Percentiles rank a stretch among this genome's conserved stretches.
Conservation (phyloP, 2,329 filamentous ascomycete genomes). For the Penicillium sp. region DNA sequence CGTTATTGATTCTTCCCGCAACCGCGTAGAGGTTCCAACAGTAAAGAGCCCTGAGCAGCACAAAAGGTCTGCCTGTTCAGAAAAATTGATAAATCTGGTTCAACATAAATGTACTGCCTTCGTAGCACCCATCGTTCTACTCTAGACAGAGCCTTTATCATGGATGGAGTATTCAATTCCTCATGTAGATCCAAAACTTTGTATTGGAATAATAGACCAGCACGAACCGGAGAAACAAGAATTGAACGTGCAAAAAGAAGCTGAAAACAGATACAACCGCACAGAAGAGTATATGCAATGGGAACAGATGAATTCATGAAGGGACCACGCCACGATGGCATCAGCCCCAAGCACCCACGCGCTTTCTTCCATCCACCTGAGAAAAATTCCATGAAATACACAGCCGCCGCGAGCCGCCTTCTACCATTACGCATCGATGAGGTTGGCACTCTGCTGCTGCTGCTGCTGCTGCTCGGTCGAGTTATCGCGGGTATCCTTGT, state of each 20-base stretch:
- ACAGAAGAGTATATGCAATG: conserved; percentile 28
- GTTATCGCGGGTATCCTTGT: conserved; percentile 53
- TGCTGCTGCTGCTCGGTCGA: conserved; percentile 27
- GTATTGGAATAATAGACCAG: conserved; percentile 13
- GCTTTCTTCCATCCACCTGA: conserved; percentile 3
- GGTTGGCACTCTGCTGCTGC: conserved; percentile 31
- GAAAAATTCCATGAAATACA: neutral
- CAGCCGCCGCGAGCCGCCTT: neutral
- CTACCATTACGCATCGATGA: conserved; percentile 45
- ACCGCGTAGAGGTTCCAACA: no score
- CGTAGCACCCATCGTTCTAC: no score
- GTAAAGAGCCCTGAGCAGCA: no score
- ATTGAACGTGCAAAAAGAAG: conserved; percentile 14
- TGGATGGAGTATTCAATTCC: neutral
- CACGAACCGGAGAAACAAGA: conserved; percentile 9
- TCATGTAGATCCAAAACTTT: conserved; percentile 6
- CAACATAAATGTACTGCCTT: no score
- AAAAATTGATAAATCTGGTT: no score
- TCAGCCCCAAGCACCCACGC: neutral
- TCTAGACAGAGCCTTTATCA: no score
- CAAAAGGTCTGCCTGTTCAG: no score
- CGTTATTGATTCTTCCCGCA: no score
- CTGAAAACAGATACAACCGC: conserved; percentile 21
- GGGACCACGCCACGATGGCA: neutral
- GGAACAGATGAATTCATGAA: conserved; percentile 15